These are phyloP conservation scores for Synchytrium microbalum DNA, from an alignment of 371 early-diverging fungal species.

Conservation along the genomic window DNA sequence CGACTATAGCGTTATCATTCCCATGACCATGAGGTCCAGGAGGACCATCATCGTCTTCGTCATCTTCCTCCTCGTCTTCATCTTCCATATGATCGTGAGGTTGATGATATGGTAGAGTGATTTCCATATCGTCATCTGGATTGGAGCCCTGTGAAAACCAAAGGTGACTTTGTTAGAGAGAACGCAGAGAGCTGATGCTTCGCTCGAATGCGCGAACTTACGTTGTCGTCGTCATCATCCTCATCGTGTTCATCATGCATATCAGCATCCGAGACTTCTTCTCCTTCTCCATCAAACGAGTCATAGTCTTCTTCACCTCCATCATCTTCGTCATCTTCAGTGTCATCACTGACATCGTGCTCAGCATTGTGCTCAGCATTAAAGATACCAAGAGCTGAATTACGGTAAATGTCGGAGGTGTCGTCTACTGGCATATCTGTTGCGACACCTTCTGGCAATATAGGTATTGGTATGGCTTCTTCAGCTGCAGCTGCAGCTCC, in stretches of 20 bases:
- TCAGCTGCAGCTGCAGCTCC: not conserved
- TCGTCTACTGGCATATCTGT: conserved; percentile 15
- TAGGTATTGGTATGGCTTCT: not conserved
- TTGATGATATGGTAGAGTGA: not conserved
- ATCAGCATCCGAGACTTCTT: conserved; percentile 35
- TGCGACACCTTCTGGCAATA: conserved; percentile 15
- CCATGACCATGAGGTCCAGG: not conserved
- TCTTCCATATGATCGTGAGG: conserved; percentile 23
- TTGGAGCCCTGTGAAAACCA: not conserved
- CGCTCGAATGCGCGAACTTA: no score
- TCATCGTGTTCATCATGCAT: conserved; percentile 46
- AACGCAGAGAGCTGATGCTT: no score
- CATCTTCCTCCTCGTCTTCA: conserved; percentile 49
- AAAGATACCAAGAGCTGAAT: conserved; percentile 86
- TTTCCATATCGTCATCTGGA: not conserved
- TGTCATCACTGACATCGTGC: conserved; percentile 54
- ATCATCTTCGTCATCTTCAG: conserved; percentile 13
- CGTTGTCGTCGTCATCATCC: conserved; percentile 57
- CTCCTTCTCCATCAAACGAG: conserved; percentile 52
- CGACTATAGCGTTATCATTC: not conserved
- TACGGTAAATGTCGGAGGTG: conserved; percentile 70
- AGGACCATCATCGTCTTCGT: conserved; percentile 26
- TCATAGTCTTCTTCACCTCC: conserved; percentile 17
- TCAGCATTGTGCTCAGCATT: conserved; percentile 53
- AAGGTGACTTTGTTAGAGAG: no score